phyloP scores from a whole-genome alignment of 768 basidiomycete genomes.

The Serendipita sp. region DNA sequence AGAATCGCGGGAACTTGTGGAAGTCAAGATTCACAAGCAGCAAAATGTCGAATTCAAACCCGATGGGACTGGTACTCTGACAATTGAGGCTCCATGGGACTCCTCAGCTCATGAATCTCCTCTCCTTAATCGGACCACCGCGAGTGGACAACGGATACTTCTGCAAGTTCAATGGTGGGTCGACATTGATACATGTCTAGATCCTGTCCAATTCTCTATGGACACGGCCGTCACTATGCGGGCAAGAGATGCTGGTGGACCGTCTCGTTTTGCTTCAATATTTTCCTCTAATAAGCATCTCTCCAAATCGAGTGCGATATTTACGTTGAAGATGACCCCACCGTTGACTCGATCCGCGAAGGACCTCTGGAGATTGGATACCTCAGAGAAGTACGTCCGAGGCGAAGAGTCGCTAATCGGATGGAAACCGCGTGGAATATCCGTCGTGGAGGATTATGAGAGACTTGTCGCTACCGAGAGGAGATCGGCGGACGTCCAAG shows the following conservation, averaged over 20 bases:
- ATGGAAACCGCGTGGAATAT: conserved; percentile 82
- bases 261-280: conserved; percentile 59
- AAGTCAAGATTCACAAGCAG: conserved; percentile 57
- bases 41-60: conserved; percentile 59
- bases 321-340: conserved; percentile 64
- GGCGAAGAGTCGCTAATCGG: conserved; percentile 71
- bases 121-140: conserved; percentile 73
- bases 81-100: conserved; percentile 75
- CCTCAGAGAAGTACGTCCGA: conserved; percentile 83
- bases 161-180: conserved; percentile 64
- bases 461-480: conserved; percentile 55
- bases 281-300: conserved; percentile 65
- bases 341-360: conserved; percentile 71
- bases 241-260: conserved; percentile 69
- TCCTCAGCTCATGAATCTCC: conserved; percentile 78
- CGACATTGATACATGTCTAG: conserved; percentile 65
- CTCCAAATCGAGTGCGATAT: conserved; percentile 68
- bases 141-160: conserved; percentile 59
- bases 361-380: conserved; percentile 91
- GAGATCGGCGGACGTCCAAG: conserved; percentile 78
- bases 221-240: conserved; percentile 76
- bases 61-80: conserved; percentile 65
- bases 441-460: conserved; percentile 74
- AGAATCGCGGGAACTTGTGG: conserved; percentile 50
- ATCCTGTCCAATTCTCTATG: conserved; percentile 78